Evolutionary conservation across 2,329 filamentous ascomycete species (phyloP).

Genomic region (Clarireedia homoeocarpa): DNA sequence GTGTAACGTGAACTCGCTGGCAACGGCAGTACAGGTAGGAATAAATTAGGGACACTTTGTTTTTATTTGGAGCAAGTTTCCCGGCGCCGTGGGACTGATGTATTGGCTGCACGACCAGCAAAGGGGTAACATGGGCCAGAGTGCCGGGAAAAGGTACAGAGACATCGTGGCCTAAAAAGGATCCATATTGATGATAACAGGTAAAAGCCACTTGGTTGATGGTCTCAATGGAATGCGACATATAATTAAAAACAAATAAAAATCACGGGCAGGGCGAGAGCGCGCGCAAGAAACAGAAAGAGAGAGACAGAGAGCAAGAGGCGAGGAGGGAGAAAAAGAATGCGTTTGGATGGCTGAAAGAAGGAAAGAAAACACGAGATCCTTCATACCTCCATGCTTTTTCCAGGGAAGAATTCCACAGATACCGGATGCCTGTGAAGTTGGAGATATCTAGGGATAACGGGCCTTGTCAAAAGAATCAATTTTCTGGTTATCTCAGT

Average conservation of each 20-base stretch:
- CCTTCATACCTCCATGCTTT: slow-evolving; percentile 18
- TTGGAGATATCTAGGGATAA: neutral
- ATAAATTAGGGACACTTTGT: too few relatives aligned
- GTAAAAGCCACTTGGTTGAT: neutral
- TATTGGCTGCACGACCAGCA: neutral
- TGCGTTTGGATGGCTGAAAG: neutral
- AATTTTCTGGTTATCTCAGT: neutral
- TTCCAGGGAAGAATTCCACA: too few relatives aligned
- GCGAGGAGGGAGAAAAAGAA: neutral
- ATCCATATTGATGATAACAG: neutral
- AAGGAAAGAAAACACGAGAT: neutral
- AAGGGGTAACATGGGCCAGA: neutral
- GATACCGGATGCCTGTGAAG: neutral
- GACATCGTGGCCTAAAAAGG: neutral
- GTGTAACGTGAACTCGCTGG: too few relatives aligned
- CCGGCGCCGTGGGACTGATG: neutral
- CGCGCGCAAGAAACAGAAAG: neutral
- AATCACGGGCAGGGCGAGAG: neutral
- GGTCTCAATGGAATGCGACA: neutral
- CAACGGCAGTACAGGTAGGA: too few relatives aligned
- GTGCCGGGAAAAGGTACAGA: neutral
- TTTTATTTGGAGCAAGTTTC: neutral
- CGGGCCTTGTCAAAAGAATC: neutral
- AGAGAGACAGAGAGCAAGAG: neutral
- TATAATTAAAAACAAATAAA: neutral